These are phyloP conservation scores for Naegleria lovaniensis DNA, from an alignment of 208 protist species.

Conservation along the genomic window DNA sequence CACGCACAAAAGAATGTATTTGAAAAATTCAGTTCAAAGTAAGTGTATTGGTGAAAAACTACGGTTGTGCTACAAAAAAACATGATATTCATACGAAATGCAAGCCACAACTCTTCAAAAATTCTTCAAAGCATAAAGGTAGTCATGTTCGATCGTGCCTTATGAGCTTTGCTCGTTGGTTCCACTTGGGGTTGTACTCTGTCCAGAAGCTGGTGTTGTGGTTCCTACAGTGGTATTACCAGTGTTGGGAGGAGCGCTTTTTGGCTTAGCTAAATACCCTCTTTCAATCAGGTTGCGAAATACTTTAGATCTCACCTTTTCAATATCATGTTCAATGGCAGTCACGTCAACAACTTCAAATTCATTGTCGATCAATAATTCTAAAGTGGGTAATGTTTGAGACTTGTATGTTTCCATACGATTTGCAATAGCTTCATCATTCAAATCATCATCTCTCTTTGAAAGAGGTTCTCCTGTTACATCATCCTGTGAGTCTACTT, in stretches of 20 bases:
- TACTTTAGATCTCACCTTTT: neutral
- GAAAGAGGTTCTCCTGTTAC: neutral
- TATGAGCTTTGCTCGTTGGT: neutral
- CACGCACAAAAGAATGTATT: no score
- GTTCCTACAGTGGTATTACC: neutral
- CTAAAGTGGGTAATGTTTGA: neutral
- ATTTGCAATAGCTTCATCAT: neutral
- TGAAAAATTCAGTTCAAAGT: no score
- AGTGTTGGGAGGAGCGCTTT: neutral
- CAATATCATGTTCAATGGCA: neutral
- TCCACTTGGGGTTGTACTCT: neutral
- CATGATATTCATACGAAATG: no score
- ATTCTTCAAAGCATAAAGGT: neutral
- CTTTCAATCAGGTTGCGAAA: neutral
- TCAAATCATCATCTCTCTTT: conserved; percentile 6
- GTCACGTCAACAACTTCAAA: neutral
- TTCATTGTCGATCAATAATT: neutral
- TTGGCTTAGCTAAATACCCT: neutral
- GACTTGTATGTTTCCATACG: neutral
- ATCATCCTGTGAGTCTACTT: neutral
- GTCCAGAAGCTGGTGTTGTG: neutral
- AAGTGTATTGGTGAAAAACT: no score
- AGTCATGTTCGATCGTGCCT: neutral
- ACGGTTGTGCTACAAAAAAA: no score
- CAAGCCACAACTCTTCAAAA: no score